Evolutionary conservation across 257 asterid species (phyloP).

Genomic region (Perilla frutescens): DNA sequence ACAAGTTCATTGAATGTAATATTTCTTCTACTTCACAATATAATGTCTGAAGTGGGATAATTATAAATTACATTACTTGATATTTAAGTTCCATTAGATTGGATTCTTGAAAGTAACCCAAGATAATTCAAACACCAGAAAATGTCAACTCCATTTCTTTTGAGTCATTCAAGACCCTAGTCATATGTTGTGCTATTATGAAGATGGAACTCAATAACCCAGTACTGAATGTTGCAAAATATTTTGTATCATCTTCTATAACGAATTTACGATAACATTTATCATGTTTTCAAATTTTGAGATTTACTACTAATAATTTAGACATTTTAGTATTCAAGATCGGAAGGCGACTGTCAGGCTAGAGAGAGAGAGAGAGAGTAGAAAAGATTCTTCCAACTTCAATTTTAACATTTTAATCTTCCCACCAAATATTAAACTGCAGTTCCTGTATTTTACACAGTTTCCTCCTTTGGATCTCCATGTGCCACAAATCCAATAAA

Average conservation of each 20-base stretch:
- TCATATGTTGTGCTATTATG: too few species aligned
- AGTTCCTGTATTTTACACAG: slow-evolving; percentile 1
- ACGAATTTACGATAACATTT: too few species aligned
- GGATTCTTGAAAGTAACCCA: too few species aligned
- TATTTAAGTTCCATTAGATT: background rate
- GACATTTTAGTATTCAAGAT: slow-evolving; percentile 14
- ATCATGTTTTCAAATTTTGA: too few species aligned
- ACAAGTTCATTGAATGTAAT: slow-evolving; percentile 4
- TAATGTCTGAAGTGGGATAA: background rate
- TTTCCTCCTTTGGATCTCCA: slow-evolving; percentile 7
- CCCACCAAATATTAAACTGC: slow-evolving; percentile 19
- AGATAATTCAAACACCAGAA: too few species aligned
- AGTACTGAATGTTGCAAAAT: too few species aligned
- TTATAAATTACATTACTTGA: background rate
- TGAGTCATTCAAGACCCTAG: too few species aligned
- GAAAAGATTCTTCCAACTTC: slow-evolving; percentile 17
- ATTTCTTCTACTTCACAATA: background rate
- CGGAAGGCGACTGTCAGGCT: background rate
- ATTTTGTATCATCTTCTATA: too few species aligned
- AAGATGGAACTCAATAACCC: too few species aligned
- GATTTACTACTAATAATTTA: background rate
- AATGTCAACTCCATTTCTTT: too few species aligned
- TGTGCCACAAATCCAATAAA: slow-evolving; percentile 1
- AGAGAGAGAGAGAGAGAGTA: background rate
- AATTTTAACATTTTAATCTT: background rate